phyloP scores from a whole-genome alignment of 2,329 filamentous ascomycete genomes.

The Xylariaceae sp. region DNA sequence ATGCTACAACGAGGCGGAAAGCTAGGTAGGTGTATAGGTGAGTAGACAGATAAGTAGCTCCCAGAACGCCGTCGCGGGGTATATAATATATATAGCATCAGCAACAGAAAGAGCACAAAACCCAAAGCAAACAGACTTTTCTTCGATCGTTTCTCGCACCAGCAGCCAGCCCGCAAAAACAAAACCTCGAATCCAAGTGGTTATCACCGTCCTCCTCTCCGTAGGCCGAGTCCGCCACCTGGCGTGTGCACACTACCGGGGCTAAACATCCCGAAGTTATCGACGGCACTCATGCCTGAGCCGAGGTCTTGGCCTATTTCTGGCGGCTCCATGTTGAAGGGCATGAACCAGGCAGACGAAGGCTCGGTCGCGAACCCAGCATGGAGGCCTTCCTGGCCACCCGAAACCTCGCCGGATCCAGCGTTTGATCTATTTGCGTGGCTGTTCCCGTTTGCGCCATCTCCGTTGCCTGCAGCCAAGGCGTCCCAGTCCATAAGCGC shows the following conservation, averaged over 20 bases:
- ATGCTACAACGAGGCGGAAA: slow-evolving; percentile 18
- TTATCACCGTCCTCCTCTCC: slow-evolving; percentile 31
- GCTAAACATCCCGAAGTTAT: slow-evolving; percentile 55
- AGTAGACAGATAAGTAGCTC: slow-evolving; percentile 7
- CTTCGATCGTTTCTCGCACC: neutral
- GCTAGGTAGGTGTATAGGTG: slow-evolving; percentile 13
- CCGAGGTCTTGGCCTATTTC: slow-evolving; percentile 55
- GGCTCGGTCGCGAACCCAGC: slow-evolving; percentile 44
- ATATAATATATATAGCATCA: neutral
- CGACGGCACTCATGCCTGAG: slow-evolving; percentile 47
- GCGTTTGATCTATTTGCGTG: slow-evolving; percentile 35
- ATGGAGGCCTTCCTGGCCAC: slow-evolving; percentile 31
- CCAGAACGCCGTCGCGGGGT: neutral
- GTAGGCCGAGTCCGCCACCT: slow-evolving; percentile 28
- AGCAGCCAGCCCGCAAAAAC: neutral
- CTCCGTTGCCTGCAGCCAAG: slow-evolving; percentile 38
- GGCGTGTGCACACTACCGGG: slow-evolving; percentile 43
- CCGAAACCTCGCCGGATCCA: slow-evolving; percentile 33
- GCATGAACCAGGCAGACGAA: slow-evolving; percentile 83
- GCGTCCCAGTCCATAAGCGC: slow-evolving; percentile 52
- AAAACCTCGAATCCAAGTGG: neutral
- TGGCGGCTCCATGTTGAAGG: slow-evolving; percentile 86
- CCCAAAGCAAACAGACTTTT: neutral
- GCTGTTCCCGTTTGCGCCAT: slow-evolving; percentile 33
- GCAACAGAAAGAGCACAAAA: neutral